Percentiles rank a stretch among this genome's conserved stretches.
These are phyloP conservation scores for Saitozyma sp. DNA, from an alignment of 768 basidiomycete species.

Conservation along the genomic window DNA sequence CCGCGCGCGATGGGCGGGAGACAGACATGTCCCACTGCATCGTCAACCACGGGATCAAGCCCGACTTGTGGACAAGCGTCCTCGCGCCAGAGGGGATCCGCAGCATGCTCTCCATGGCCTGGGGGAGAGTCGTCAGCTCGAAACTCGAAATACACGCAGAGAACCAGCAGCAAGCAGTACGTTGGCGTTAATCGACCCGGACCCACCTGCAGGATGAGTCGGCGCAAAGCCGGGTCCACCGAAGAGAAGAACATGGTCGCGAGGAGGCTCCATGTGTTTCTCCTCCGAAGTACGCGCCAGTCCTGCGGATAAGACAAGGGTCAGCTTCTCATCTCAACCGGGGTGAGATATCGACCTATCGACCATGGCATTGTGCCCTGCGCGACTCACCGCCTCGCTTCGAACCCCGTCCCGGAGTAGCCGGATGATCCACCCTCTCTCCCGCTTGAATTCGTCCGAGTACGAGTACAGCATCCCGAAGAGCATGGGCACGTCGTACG, in stretches of 20 bases:
- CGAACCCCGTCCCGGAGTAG: slow-evolving; percentile 80
- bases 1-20: not conserved
- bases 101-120: slow-evolving; percentile 76
- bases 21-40: slow-evolving; percentile 57
- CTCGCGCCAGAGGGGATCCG: slow-evolving; percentile 67
- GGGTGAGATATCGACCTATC: not conserved
- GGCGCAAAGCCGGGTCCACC: slow-evolving; percentile 60
- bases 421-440: slow-evolving; percentile 82
- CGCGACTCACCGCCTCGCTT: slow-evolving; percentile 53
- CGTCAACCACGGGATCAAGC: slow-evolving; percentile 78
- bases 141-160: not conserved
- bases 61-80: slow-evolving; percentile 70
- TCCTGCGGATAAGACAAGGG: slow-evolving; percentile 58
- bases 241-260: slow-evolving; percentile 77
- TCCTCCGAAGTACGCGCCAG: slow-evolving; percentile 74
- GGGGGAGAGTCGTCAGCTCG: not conserved
- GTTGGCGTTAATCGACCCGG: slow-evolving; percentile 1
- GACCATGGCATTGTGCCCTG: too few relatives aligned
- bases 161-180: not conserved
- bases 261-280: slow-evolving; percentile 85
- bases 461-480: slow-evolving; percentile 82
- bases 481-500: slow-evolving; percentile 82
- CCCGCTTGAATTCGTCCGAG: slow-evolving; percentile 77
- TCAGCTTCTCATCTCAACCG: not conserved
- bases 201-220: slow-evolving; percentile 68